These are phyloP conservation scores for Lippia alba DNA, from an alignment of 305 asterid genomes.

Conservation along the genomic window DNA sequence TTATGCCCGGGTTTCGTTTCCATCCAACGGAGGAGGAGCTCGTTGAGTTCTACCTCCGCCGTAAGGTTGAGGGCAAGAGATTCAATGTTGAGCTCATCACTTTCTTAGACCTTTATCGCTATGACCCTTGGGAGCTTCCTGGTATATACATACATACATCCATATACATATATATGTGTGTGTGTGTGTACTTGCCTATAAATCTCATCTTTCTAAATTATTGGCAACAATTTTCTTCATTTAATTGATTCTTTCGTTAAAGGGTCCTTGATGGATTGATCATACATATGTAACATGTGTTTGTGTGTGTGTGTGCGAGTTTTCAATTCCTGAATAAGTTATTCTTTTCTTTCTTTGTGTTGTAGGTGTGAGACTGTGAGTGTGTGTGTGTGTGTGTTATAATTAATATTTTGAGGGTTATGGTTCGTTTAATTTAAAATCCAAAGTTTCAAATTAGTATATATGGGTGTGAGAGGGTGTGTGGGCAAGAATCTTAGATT, in stretches of 20 bases:
- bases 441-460: too few species aligned
- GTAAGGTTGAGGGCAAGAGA: conserved; percentile 88
- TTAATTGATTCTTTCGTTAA: not conserved
- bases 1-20: conserved; percentile 85
- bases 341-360: not conserved
- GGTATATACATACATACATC: conserved; percentile 41
- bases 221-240: not conserved
- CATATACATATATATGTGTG: not conserved
- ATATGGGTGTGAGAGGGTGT: too few species aligned
- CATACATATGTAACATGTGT: not conserved
- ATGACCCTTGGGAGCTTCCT: conserved; percentile 89
- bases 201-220: not conserved
- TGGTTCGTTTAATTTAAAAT: too few species aligned
- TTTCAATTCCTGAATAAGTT: too few species aligned
- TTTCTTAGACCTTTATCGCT: conserved; percentile 79
- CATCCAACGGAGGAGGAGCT: conserved; percentile 85
- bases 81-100: conserved; percentile 85
- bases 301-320: not conserved
- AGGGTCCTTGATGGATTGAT: not conserved
- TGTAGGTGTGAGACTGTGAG: not conserved
- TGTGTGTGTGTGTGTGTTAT: too few species aligned
- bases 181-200: not conserved
- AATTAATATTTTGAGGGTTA: too few species aligned
- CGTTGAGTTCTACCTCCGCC: conserved; percentile 84
- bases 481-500: too few species aligned